Conservation (phyloP, 2,329 filamentous ascomycete genomes). For the Harringtonia lauricola region DNA sequence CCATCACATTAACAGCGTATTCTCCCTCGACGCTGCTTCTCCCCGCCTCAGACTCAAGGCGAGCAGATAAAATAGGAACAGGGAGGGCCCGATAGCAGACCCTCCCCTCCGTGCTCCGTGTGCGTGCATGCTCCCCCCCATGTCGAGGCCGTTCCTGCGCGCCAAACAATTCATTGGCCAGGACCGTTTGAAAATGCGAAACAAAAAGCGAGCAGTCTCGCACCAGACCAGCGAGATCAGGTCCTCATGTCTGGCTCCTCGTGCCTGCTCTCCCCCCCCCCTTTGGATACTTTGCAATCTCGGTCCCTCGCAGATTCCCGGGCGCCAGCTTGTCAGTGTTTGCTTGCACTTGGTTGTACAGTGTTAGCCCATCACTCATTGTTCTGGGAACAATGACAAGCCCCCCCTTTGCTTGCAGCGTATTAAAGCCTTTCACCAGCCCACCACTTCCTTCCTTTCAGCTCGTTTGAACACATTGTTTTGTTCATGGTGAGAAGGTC, state of each 20-base stretch:
- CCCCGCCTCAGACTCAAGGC: neutral
- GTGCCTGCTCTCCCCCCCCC: neutral
- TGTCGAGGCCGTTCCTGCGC: constrained; percentile 2
- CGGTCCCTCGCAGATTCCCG: too few species aligned
- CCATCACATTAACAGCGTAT: too few species aligned
- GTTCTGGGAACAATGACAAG: constrained; percentile 1
- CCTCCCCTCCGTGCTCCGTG: neutral
- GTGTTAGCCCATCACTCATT: too few species aligned
- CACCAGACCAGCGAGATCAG: neutral
- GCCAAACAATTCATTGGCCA: constrained; percentile 12
- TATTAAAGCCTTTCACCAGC: neutral
- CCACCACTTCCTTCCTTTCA: neutral
- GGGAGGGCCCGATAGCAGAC: too few species aligned
- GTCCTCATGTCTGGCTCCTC: neutral
- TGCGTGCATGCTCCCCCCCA: neutral
- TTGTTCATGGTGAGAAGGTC: neutral
- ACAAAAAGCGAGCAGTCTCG: neutral
- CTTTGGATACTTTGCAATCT: neutral
- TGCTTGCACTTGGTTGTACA: too few species aligned
- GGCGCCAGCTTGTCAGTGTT: too few species aligned
- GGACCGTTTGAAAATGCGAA: constrained; percentile 8
- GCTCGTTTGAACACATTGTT: neutral
- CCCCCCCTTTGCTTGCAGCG: neutral
- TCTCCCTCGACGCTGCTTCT: too few species aligned
- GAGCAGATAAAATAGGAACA: neutral